Evolutionary conservation across 2,329 filamentous ascomycete species (phyloP).

Genomic region (Teratosphaeria epicoccoides): DNA sequence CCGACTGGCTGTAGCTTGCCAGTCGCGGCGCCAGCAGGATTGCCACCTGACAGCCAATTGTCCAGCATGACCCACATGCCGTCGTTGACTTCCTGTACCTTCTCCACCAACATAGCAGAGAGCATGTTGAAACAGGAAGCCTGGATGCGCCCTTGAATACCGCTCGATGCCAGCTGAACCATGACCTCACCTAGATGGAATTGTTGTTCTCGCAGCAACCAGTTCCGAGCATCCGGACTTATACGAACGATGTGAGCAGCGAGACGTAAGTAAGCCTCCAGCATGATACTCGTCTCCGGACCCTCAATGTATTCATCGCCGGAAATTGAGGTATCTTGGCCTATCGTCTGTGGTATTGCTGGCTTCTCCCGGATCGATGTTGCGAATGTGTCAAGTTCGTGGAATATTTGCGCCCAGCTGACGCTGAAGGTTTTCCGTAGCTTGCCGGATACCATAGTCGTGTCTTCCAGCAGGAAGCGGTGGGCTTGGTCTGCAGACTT

Average conservation of each 20-base stretch:
- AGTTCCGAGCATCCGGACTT: slow-evolving; percentile 61
- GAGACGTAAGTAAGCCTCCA: slow-evolving; percentile 84
- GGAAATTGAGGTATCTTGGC: slow-evolving; percentile 20
- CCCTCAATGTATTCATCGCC: slow-evolving; percentile 52
- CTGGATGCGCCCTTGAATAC: slow-evolving; percentile 64
- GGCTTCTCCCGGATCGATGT: slow-evolving; percentile 66
- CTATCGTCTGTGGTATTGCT: slow-evolving; percentile 46
- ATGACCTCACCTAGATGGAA: slow-evolving; percentile 64
- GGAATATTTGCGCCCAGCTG: slow-evolving; percentile 88
- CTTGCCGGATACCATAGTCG: slow-evolving; percentile 47
- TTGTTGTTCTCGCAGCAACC: slow-evolving; percentile 56
- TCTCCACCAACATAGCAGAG: slow-evolving; percentile 63
- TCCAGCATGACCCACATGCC: slow-evolving; percentile 75
- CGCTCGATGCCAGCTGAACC: slow-evolving; percentile 67
- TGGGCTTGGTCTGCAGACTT: slow-evolving; percentile 78
- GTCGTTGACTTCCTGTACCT: slow-evolving; percentile 55
- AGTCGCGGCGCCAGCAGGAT: slow-evolving; percentile 10
- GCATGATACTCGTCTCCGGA: slow-evolving; percentile 89
- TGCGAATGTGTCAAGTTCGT: slow-evolving; percentile 76
- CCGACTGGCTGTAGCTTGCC: slow-evolving; percentile 9
- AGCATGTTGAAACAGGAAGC: slow-evolving; percentile 76
- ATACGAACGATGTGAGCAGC: slow-evolving; percentile 71
- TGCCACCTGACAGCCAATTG: slow-evolving; percentile 58
- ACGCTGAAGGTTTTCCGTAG: slow-evolving; percentile 74
- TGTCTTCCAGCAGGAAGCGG: slow-evolving; percentile 80